Base-by-base conservation (phyloP, 2,329 filamentous ascomycete species). In the Dothiorella sarmentorum region DNA sequence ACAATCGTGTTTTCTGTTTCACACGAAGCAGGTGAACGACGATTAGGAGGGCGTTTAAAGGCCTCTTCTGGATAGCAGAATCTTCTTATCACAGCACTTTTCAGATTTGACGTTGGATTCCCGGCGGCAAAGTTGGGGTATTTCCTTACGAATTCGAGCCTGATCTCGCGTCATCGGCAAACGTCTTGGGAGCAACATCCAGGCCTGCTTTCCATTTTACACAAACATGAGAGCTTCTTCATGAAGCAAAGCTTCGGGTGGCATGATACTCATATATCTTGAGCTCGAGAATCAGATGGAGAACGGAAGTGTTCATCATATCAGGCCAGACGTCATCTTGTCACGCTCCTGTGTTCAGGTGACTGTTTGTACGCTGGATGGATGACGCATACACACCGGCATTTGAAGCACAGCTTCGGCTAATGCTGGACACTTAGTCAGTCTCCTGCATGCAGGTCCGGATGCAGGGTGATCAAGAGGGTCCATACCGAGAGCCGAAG, bases 141-240 rank as follows among this genome's bases (percentile, higher is more conserved):
- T 4, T 27, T 22, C 15, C 22, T 53, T 53, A 53, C 49, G 22
- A 53, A 53, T 53, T 11, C 17, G 35, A 29, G 24, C 11, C 33
- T 3, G 17, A 40, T 40, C 35, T 53, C 18, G 49, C 49, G 49
- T 53, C 24, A 38, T 53, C 49, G 49, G 49, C 17, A 53, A 52
- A 53, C n/a, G 35, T 53, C 49, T 53, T 53, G 35, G 49, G 10
- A 29, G n/a, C 17, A 20, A 43, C 11, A 11, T 22, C 26, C 26
- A 43, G 40, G 24, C 7, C 26, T 22, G 40, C 40, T 43, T 43
- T 26, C 40, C 40, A 20, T 43, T 20, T 18, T 9, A 6, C 20
- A 18, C 2, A 7, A 17, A 9, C 13, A 10, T 18, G 29, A 31
- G 15, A 13, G 9, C 29, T 31, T 31, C 29, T 10, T 9, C 9